Evolutionary conservation across 495 filamentous ascomycete species (phyloP), one percentile per base, ranked within the genome.

Genomic region (Astrothelium subdiscretum): DNA sequence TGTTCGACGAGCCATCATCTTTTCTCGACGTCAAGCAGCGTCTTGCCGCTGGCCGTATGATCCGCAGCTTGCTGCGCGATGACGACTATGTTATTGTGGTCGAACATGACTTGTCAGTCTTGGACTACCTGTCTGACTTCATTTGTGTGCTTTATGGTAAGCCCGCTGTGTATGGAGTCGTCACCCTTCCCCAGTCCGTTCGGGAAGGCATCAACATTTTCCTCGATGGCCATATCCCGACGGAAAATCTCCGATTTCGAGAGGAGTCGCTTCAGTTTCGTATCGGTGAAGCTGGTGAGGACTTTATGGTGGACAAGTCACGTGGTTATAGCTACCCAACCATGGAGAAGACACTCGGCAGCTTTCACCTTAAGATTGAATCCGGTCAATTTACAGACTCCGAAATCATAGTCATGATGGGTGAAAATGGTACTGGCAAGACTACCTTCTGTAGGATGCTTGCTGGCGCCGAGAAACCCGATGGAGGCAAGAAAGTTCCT

Each of bases 181-280:
- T 98, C n/a, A 97, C 94, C 27, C 80, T 97, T 48, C 94, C 94
- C 52, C 80, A 92, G 62, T 97, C 94, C 1, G 95, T 97, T 57
- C 90, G 94, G 67, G 95, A 98, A 83, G 94, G 94, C 69, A 98
- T 98, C 84, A 98, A 98, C 77, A 97, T 97, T 74, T 98, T 98
- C 85, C 80, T 98, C 31, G 94, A 98, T 70, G 94, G 94, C 66
- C 88, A 97, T 73, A 95, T 97, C 52, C 94, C 94, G 29, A 97
- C 94, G 8, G 94, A 98, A 81, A 98, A 98, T 76, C 75, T 98
- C 70, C 92, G 94, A 64, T 98, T 98, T 87, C 87, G 94, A 65
- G 95, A 97, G 52, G 94, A 98, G 69, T 94, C 89, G 44, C 81
- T 98, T 62, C 92, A 92, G 57, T 98, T 98, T 87, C 89, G 94